A percentile compares a stretch with the other conserved stretches of the same genome.
These are phyloP conservation scores for Leccinum angustisporum DNA, from an alignment of 1,284 basidiomycete species.

Conservation along the genomic window DNA sequence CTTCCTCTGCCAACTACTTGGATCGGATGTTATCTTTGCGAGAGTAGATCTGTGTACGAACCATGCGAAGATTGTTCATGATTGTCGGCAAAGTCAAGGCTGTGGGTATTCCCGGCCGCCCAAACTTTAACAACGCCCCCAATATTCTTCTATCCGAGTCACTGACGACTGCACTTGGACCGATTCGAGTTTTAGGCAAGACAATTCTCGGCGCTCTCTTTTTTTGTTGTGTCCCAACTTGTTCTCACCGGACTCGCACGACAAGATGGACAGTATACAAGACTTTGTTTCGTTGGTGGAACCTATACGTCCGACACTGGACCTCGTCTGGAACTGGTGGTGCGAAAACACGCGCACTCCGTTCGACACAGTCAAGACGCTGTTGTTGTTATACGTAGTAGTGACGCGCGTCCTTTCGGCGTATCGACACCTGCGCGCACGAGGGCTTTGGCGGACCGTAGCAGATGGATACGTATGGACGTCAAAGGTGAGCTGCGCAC, in stretches of 20 bases:
- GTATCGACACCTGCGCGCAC: conserved; percentile 73
- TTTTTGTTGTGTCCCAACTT: not conserved
- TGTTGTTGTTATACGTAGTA: conserved; percentile 64
- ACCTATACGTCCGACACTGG: conserved; percentile 3
- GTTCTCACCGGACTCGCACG: not conserved
- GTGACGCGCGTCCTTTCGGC: conserved; percentile 49
- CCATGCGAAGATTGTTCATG: conserved; percentile 56
- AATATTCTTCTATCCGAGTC: too few relatives aligned
- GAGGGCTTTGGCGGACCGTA: conserved; percentile 56
- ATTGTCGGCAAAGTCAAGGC: too few relatives aligned
- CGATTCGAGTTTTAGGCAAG: too few relatives aligned
- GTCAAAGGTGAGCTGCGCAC: conserved; percentile 47
- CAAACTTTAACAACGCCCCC: too few relatives aligned
- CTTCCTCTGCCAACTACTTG: conserved; percentile 66
- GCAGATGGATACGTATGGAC: conserved; percentile 59
- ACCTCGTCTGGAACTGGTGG: conserved; percentile 19
- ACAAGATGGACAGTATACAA: conserved; percentile 9
- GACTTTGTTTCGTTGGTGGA: conserved; percentile 13
- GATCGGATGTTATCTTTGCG: not conserved
- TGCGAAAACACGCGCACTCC: conserved; percentile 14
- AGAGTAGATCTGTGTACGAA: conserved; percentile 25
- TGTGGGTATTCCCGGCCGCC: too few relatives aligned
- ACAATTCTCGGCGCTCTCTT: not conserved
- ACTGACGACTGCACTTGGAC: too few relatives aligned
- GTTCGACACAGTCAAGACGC: conserved; percentile 56